Conservation (phyloP, 768 basidiomycete species). For the Mycena albidolilacea region DNA sequence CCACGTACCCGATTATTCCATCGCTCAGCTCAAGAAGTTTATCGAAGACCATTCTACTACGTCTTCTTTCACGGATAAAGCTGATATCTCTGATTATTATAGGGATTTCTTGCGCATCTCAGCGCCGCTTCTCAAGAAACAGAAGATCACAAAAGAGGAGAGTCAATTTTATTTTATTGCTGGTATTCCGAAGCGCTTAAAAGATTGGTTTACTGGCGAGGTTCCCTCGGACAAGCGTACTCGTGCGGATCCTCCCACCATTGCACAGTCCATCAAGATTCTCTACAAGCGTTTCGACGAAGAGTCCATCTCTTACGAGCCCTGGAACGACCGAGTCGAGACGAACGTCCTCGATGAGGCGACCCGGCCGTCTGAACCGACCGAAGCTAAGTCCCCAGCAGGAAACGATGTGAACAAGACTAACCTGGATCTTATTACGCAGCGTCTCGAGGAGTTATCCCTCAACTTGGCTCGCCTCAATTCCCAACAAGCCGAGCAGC, state of each 20-base stretch:
- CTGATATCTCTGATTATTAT: conserved; percentile 4
- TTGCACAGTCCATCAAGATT: not conserved
- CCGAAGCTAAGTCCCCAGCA: too few relatives aligned
- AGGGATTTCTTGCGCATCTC: conserved; percentile 4
- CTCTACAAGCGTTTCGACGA: not conserved
- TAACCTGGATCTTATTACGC: not conserved
- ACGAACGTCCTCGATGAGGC: too few relatives aligned
- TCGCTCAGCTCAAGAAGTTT: not conserved
- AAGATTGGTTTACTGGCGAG: conserved; percentile 29
- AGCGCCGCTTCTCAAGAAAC: conserved; percentile 15
- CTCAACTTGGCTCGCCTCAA: not conserved
- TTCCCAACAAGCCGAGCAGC: not conserved
- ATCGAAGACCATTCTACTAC: not conserved
- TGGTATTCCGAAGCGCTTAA: conserved; percentile 12
- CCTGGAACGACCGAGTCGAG: not conserved
- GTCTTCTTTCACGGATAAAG: conserved; percentile 1
- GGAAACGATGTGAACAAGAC: too few relatives aligned
- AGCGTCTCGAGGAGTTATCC: not conserved
- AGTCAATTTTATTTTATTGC: conserved; percentile 26
- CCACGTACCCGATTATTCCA: conserved; percentile 4
- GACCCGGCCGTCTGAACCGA: too few relatives aligned
- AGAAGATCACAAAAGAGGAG: not conserved
- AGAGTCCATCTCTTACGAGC: not conserved
- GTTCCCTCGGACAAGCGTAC: not conserved
- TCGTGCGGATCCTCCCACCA: conserved; percentile 18